These are phyloP conservation scores for Physaria fendleri DNA, from an alignment of 345 rosid genomes.

Conservation along the genomic window DNA sequence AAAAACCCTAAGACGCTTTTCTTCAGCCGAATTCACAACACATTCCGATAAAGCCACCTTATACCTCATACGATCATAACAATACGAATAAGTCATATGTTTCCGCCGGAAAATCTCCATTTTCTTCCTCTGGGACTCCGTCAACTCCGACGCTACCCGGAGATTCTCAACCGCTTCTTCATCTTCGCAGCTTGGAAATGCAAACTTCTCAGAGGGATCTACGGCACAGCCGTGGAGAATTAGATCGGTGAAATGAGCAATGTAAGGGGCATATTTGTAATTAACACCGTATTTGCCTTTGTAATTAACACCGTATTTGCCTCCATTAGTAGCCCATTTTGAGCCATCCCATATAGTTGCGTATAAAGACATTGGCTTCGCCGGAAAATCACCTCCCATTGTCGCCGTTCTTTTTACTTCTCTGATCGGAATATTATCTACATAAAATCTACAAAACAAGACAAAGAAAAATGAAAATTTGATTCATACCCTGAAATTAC, in stretches of 20 bases:
- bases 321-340: constrained; percentile 94
- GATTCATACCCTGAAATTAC: neutral
- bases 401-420: constrained; percentile 59
- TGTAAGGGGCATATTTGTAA: constrained; percentile 82
- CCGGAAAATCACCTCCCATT: constrained; percentile 84
- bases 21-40: constrained; percentile 48
- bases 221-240: constrained; percentile 81
- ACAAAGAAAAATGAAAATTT: too few species aligned
- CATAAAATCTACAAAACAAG: constrained; percentile 73
- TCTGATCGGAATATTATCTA: constrained; percentile 74
- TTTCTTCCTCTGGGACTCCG: constrained; percentile 39
- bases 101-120: constrained; percentile 69
- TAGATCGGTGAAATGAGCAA: constrained; percentile 56
- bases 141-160: constrained; percentile 35
- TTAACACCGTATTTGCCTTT: too few species aligned
- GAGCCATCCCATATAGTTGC: constrained; percentile 98
- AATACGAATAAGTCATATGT: constrained; percentile 91
- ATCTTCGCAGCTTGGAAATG: constrained; percentile 38
- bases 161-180: constrained; percentile 19
- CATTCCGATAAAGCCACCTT: constrained; percentile 65
- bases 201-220: constrained; percentile 67
- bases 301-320: constrained; percentile 88
- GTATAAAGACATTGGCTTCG: constrained; percentile 95
- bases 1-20: constrained; percentile 44
- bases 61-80: constrained; percentile 74